phyloP scores from a whole-genome alignment of 2,329 filamentous ascomycete species.

The Verruconis gallopava region DNA sequence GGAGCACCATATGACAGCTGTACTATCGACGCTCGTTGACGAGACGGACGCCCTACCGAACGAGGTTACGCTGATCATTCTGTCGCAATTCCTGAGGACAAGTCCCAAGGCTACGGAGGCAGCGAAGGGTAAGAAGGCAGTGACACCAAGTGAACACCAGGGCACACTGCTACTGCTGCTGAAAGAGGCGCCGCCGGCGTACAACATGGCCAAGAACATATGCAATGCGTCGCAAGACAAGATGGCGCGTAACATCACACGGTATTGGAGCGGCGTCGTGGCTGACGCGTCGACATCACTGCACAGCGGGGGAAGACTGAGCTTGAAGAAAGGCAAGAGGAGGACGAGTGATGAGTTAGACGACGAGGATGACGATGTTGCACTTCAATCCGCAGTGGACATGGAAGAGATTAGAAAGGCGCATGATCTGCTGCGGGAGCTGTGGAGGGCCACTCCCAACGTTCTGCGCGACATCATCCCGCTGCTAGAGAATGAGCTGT shows the following conservation, averaged over 20 bases:
- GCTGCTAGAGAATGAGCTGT: constrained; percentile 82
- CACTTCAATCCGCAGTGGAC: constrained; percentile 58
- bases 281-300: constrained; percentile 62
- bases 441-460: constrained; percentile 83
- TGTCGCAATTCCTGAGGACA: constrained; percentile 88
- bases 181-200: constrained; percentile 81
- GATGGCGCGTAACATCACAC: constrained; percentile 87
- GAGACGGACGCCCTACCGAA: constrained; percentile 66
- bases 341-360: constrained; percentile 27
- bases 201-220: constrained; percentile 91
- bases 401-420: constrained; percentile 80
- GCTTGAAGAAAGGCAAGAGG: constrained; percentile 37
- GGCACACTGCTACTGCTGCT: constrained; percentile 71
- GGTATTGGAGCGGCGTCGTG: constrained; percentile 95
- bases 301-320: constrained; percentile 18
- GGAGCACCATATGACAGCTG: constrained; percentile 78
- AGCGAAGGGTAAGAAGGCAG: constrained; percentile 37
- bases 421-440: constrained; percentile 74
- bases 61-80: constrained; percentile 79
- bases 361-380: constrained; percentile 31
- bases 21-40: constrained; percentile 76
- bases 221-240: constrained; percentile 83
- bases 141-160: constrained; percentile 57
- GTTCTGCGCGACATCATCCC: constrained; percentile 89
- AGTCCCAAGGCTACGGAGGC: constrained; percentile 47